Percentiles rank a stretch among this genome's conserved stretches.
Conservation (phyloP, 495 filamentous ascomycete genomes). For the Tuber brumale region DNA sequence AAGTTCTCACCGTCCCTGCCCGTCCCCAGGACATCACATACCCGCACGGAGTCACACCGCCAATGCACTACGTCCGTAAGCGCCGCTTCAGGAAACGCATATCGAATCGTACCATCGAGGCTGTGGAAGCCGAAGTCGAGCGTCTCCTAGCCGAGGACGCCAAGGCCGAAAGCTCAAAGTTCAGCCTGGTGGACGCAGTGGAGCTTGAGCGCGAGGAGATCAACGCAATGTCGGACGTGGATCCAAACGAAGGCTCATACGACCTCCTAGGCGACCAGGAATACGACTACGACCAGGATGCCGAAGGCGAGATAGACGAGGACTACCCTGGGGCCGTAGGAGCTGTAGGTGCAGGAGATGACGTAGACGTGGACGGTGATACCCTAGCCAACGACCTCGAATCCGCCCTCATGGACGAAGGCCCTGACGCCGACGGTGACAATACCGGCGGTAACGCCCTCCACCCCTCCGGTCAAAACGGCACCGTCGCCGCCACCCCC, state of each 20-base stretch:
- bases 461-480: background rate
- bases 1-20: conserved; percentile 47
- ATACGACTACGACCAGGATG: conserved; percentile 48
- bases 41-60: conserved; percentile 87
- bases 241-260: conserved; percentile 42
- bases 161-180: conserved; percentile 51
- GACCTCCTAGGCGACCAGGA: conserved; percentile 45
- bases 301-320: conserved; percentile 54
- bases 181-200: conserved; percentile 59
- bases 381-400: conserved; percentile 53
- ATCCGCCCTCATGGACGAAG: conserved; percentile 49
- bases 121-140: conserved; percentile 75
- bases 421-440: conserved; percentile 48
- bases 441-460: conserved; percentile 15
- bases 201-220: conserved; percentile 50
- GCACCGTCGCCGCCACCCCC: conserved; percentile 8
- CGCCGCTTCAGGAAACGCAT: conserved; percentile 79
- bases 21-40: conserved; percentile 63
- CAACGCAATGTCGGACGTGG: conserved; percentile 41
- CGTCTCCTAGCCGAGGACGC: conserved; percentile 66
- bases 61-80: conserved; percentile 77
- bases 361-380: conserved; percentile 51
- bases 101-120: conserved; percentile 77
- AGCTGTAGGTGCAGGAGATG: conserved; percentile 46
- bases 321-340: conserved; percentile 45